These are phyloP conservation scores for Pythium aphanidermatum DNA, from an alignment of 352 stramenopile species.

Conservation along the genomic window DNA sequence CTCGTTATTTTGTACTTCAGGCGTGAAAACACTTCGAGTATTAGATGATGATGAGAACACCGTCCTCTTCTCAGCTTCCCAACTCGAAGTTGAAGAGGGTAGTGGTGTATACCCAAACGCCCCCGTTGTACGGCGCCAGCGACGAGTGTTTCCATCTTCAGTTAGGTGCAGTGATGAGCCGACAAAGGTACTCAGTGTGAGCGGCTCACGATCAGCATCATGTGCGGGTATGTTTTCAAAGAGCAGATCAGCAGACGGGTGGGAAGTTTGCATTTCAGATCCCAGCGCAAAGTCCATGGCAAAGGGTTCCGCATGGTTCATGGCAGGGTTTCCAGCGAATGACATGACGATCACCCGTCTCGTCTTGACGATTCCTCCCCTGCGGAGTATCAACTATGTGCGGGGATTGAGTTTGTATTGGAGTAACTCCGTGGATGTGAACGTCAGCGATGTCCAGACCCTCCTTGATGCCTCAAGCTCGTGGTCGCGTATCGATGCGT, in stretches of 20 bases:
- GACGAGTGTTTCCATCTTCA: conserved; percentile 18
- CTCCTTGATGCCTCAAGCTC: conserved; percentile 27
- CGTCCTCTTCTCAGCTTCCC: conserved; percentile 40
- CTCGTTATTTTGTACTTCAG: conserved; percentile 38
- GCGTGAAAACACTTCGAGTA: conserved; percentile 41
- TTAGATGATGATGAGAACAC: conserved; percentile 62
- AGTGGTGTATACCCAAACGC: conserved; percentile 39
- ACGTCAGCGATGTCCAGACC: background rate
- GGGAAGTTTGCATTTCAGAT: conserved; percentile 40
- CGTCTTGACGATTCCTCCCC: conserved; percentile 28
- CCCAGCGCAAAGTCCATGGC: conserved; percentile 21
- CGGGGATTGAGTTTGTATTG: conserved; percentile 43
- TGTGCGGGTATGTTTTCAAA: conserved; percentile 6
- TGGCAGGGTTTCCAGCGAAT: conserved; percentile 33
- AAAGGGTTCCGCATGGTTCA: conserved; percentile 47
- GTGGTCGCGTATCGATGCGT: conserved; percentile 32
- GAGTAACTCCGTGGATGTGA: conserved; percentile 21
- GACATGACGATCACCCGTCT: conserved; percentile 34
- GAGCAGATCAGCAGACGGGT: background rate
- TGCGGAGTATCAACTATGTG: conserved; percentile 41
- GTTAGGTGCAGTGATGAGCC: conserved; percentile 29
- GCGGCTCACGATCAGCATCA: background rate
- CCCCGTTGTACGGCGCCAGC: conserved; percentile 22
- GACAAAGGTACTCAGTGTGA: conserved; percentile 8
- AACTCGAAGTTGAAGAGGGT: conserved; percentile 43